Evolutionary conservation across 2,329 filamentous ascomycete species (phyloP), one percentile per base, ranked within the genome.

Genomic region (Leptographium flavum): DNA sequence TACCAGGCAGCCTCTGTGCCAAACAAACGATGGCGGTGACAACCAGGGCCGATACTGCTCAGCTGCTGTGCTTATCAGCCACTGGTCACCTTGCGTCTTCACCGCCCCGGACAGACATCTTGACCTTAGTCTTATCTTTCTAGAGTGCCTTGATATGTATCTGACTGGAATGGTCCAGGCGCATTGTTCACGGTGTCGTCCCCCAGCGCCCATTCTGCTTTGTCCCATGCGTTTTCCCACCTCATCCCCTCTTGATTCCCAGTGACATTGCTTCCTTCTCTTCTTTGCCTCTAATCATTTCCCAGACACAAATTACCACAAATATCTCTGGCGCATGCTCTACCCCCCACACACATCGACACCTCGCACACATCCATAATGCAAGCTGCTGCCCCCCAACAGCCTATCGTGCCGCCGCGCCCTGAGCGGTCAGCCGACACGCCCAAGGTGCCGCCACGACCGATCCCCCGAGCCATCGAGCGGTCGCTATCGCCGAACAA

Each of bases 391-490:
- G 54, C 70, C 49, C 63, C 67, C 43, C 68, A 69, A 62, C 67
- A 68, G 59, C 75, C 76, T n/a, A 56, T 57, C 45, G 65, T 79
- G 47, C 76, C 76, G 40, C 73, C 74, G 54, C 71, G 76, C 50
- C 76, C 75, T 10, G 62, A 64, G 35, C 68, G 69, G 57, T 64
- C 60, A 52, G 65, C 68, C 53, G 72, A 73, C 43, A 52, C 76
- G 36, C 87, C 88, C 49, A 76, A 75, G 57, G 73, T 94, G 41
- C 88, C 88, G 51, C 83, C 87, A 50, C 83, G 88, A 50, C 88
- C 88, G 5, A 53, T 60, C 43, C 69, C 69, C 54, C 80, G 80
- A 59, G 83, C 82, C 39, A 58, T 78, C 54, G 80, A 87, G 52
- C 83, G 87, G 61, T 85, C 86, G 27, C 61, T 80, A 50, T 94